Evolutionary conservation across 177 flowering plant species (phyloP).

Genomic region (Vitis hybrid): DNA sequence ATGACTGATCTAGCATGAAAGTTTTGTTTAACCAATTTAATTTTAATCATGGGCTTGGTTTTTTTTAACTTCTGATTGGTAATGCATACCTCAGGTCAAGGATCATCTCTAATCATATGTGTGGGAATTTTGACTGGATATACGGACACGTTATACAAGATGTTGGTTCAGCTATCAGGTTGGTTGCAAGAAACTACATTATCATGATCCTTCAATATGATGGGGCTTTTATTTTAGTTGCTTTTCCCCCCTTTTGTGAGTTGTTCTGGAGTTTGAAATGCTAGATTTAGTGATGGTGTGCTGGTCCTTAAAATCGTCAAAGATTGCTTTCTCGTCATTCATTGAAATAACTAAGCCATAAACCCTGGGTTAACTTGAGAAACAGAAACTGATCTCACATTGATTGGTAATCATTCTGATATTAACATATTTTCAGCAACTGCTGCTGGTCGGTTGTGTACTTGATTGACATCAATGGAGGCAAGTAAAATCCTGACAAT

Average conservation of each 20-base stretch:
- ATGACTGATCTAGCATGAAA: background rate
- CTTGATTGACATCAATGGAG: too few species aligned
- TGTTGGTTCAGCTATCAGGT: constrained; percentile 88
- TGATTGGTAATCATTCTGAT: too few species aligned
- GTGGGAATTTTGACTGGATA: constrained; percentile 93
- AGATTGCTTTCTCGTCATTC: background rate
- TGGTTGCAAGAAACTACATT: constrained; percentile 13
- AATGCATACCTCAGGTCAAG: constrained; percentile 74
- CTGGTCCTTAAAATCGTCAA: background rate
- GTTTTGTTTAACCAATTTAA: background rate
- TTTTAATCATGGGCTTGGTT: background rate
- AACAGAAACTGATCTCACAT: too few species aligned
- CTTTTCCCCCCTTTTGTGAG: too few species aligned
- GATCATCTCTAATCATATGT: constrained; percentile 89
- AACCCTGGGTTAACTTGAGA: background rate
- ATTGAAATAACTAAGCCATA: constrained; percentile 1
- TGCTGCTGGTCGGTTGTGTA: too few species aligned
- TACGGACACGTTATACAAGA: constrained; percentile 79
- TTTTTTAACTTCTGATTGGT: constrained; percentile 14
- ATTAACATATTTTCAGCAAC: too few species aligned
- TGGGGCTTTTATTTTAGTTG: background rate
- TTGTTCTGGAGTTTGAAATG: background rate
- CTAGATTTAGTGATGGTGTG: background rate
- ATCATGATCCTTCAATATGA: background rate
- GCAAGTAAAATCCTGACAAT: too few species aligned